Percentiles rank a stretch among this genome's conserved stretches.
Conservation (phyloP, 345 rosid species). For the Populus pruinosa region DNA sequence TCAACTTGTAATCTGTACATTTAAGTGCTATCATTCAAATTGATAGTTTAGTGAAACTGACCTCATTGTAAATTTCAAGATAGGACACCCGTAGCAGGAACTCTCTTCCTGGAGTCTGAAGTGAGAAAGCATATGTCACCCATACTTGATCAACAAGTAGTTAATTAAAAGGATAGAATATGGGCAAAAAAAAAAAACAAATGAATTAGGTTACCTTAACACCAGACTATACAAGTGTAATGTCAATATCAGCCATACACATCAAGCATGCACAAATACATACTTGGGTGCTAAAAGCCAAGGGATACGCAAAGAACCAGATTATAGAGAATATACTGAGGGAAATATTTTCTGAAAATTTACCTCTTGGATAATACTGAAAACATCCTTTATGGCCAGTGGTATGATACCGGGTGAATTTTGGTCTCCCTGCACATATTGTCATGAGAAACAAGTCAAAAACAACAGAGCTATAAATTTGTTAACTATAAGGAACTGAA, state of each 20-base stretch:
- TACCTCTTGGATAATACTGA: slow-evolving; percentile 98
- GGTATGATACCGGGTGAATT: slow-evolving; percentile 94
- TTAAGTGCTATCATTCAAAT: background rate
- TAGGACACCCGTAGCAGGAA: slow-evolving; percentile 96
- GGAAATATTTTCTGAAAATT: slow-evolving; percentile 23
- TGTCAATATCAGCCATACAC: background rate
- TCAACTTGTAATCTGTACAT: no score
- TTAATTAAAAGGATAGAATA: background rate
- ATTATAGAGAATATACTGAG: background rate
- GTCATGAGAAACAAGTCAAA: background rate
- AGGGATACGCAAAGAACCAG: background rate
- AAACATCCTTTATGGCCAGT: slow-evolving; percentile 94
- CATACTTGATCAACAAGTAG: slow-evolving; percentile 9
- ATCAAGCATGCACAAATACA: background rate
- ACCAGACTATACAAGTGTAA: background rate
- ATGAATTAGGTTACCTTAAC: background rate
- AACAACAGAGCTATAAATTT: background rate
- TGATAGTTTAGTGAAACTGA: slow-evolving; percentile 21
- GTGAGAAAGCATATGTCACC: slow-evolving; percentile 17
- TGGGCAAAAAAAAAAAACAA: no score
- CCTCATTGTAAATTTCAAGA: slow-evolving; percentile 99
- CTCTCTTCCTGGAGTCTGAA: slow-evolving; percentile 99
- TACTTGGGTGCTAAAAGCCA: background rate
- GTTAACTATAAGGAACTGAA: slow-evolving; percentile 1
- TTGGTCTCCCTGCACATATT: slow-evolving; percentile 84